phyloP scores from a whole-genome alignment of 2,329 filamentous ascomycete species.

The Penicillium capsulatum region DNA sequence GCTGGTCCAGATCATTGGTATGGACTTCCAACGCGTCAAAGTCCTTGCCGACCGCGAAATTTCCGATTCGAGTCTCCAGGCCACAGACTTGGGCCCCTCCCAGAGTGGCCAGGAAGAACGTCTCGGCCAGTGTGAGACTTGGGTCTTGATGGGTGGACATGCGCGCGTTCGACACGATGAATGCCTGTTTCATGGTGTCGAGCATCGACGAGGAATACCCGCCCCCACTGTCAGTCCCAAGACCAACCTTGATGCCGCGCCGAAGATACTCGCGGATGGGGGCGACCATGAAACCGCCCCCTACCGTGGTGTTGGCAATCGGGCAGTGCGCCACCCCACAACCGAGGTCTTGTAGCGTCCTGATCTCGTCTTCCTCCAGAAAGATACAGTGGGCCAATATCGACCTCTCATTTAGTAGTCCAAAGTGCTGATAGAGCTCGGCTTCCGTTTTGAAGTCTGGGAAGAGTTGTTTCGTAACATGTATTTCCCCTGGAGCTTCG shows the following conservation, averaged over 20 bases:
- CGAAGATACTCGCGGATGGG: slow-evolving; percentile 55
- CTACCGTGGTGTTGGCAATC: slow-evolving; percentile 58
- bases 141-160: slow-evolving; percentile 38
- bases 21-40: slow-evolving; percentile 57
- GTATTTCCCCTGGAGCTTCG: slow-evolving; percentile 59
- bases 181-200: slow-evolving; percentile 46
- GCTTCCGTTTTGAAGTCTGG: slow-evolving; percentile 55
- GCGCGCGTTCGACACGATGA: slow-evolving; percentile 47
- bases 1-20: slow-evolving; percentile 27
- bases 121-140: slow-evolving; percentile 49
- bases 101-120: slow-evolving; percentile 58
- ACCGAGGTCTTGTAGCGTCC: slow-evolving; percentile 42
- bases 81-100: slow-evolving; percentile 59
- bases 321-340: slow-evolving; percentile 64
- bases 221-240: slow-evolving; percentile 62
- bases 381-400: slow-evolving; percentile 66
- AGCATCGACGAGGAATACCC: slow-evolving; percentile 58
- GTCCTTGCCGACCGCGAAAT: slow-evolving; percentile 56
- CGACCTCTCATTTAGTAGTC: slow-evolving; percentile 51
- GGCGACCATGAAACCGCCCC: slow-evolving; percentile 58
- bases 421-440: slow-evolving; percentile 56
- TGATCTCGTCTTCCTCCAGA: slow-evolving; percentile 55
- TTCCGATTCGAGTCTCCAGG: slow-evolving; percentile 52
- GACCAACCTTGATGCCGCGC: slow-evolving; percentile 59
- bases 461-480: slow-evolving; percentile 53